Evolutionary conservation across 2,329 filamentous ascomycete genomes (phyloP).

Genomic region (Sporothrix globosa): DNA sequence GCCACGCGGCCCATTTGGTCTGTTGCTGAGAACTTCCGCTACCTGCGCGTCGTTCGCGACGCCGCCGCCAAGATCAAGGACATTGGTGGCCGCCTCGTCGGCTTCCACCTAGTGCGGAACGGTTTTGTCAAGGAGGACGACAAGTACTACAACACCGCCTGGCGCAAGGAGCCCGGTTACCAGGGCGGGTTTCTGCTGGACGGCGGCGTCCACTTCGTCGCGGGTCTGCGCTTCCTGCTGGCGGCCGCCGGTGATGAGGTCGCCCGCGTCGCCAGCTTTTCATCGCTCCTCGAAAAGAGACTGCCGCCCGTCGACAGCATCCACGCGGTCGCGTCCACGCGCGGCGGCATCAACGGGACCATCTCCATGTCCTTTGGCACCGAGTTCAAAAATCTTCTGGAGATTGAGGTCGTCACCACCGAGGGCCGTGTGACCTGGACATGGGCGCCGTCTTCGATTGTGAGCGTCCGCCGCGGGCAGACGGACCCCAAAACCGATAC

Average conservation of each 20-base stretch:
- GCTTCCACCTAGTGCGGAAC: slow-evolving; percentile 50
- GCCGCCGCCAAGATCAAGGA: slow-evolving; percentile 38
- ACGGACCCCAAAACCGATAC: not conserved
- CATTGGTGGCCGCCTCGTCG: slow-evolving; percentile 41
- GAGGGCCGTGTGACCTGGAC: slow-evolving; percentile 40
- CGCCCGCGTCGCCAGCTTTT: slow-evolving; percentile 57
- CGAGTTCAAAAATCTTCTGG: slow-evolving; percentile 40
- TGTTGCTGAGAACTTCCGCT: slow-evolving; percentile 76
- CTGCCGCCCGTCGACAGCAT: slow-evolving; percentile 70
- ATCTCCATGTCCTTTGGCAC: slow-evolving; percentile 42
- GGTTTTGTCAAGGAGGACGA: slow-evolving; percentile 48
- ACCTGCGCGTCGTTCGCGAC: slow-evolving; percentile 34
- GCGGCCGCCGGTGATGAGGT: slow-evolving; percentile 48
- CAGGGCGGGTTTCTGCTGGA: slow-evolving; percentile 79
- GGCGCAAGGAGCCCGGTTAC: slow-evolving; percentile 69
- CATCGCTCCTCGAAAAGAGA: slow-evolving; percentile 57
- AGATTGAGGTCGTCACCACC: slow-evolving; percentile 40
- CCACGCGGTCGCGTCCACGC: slow-evolving; percentile 52
- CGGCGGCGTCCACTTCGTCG: slow-evolving; percentile 73
- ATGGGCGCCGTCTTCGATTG: slow-evolving; percentile 37
- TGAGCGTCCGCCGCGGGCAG: slow-evolving; percentile 35
- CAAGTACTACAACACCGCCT: slow-evolving; percentile 56
- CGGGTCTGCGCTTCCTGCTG: slow-evolving; percentile 64
- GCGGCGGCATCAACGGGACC: slow-evolving; percentile 38
- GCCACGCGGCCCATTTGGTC: slow-evolving; percentile 51